phyloP scores from a whole-genome alignment of 495 filamentous ascomycete species.

The Aspergillus biplanus region DNA sequence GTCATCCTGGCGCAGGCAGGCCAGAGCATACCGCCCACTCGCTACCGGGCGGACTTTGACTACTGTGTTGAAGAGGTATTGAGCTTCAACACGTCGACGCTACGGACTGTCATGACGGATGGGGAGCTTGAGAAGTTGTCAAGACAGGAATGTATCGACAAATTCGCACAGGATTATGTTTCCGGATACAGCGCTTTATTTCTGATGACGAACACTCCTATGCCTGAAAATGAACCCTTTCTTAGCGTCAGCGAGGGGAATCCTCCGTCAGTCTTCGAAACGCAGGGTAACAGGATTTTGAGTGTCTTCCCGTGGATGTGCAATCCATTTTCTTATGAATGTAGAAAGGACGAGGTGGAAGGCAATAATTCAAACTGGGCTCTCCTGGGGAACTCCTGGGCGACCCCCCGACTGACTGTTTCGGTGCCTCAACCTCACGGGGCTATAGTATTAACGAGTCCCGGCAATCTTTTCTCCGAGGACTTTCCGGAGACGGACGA shows the following conservation, averaged over 20 bases:
- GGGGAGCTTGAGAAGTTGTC: neutral
- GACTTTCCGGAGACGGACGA: no score
- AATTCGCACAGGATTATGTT: slow-evolving; percentile 9
- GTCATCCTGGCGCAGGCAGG: neutral
- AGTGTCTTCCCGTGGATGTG: no score
- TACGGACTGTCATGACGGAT: neutral
- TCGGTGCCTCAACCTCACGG: no score
- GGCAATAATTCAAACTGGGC: no score
- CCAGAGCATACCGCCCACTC: neutral
- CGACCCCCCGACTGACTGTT: no score
- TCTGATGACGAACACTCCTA: neutral
- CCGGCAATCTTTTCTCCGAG: no score
- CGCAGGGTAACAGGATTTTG: no score
- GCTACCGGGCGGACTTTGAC: neutral
- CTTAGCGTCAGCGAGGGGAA: neutral
- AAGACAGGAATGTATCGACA: slow-evolving; percentile 4
- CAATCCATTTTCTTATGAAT: no score
- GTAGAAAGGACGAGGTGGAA: no score
- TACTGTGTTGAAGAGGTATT: neutral
- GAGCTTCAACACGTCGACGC: neutral
- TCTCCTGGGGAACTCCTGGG: no score
- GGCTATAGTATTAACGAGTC: no score
- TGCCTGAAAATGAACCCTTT: slow-evolving; percentile 7
- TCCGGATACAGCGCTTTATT: neutral
- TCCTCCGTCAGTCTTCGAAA: neutral